Evolutionary conservation across 169 alveolate species (phyloP).

Genomic region (Plasmodium knowlesi): DNA sequence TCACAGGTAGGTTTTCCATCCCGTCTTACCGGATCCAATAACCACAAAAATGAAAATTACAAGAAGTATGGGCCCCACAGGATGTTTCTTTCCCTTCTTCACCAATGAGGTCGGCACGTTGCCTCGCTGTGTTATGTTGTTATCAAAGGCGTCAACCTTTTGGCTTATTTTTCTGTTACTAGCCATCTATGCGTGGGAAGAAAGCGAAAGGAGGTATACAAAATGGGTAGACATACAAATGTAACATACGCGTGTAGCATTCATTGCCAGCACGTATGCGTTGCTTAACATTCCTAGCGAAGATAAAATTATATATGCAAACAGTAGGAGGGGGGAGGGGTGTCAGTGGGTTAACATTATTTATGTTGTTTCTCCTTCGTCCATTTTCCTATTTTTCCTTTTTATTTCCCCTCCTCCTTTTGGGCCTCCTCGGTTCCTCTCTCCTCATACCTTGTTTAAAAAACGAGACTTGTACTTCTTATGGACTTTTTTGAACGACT

Average conservation of each 20-base stretch:
- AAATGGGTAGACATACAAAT: not conserved
- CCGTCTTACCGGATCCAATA: conserved; percentile 69
- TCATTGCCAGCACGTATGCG: not conserved
- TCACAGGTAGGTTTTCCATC: not conserved
- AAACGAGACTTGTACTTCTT: conserved; percentile 5
- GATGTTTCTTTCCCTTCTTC: conserved; percentile 54
- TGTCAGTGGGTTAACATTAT: not conserved
- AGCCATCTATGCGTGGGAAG: conserved; percentile 20
- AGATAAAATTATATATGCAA: not conserved
- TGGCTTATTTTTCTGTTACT: conserved; percentile 56
- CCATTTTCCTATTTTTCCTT: not conserved
- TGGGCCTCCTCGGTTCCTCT: not conserved
- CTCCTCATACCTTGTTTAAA: conserved; percentile 2
- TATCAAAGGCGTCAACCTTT: conserved; percentile 64
- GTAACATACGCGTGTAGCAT: not conserved
- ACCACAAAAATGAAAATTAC: conserved; percentile 64
- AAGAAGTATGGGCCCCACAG: conserved; percentile 73
- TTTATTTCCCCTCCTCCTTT: not conserved
- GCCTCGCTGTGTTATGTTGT: conserved; percentile 47
- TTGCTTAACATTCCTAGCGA: not conserved
- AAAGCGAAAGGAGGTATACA: not conserved
- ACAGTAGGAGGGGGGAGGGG: not conserved
- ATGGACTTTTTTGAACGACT: conserved; percentile 11
- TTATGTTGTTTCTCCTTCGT: not conserved
- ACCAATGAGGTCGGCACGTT: conserved; percentile 61